Evolutionary conservation across 2,329 filamentous ascomycete species (phyloP).

Genomic region (Bertia moriformis): DNA sequence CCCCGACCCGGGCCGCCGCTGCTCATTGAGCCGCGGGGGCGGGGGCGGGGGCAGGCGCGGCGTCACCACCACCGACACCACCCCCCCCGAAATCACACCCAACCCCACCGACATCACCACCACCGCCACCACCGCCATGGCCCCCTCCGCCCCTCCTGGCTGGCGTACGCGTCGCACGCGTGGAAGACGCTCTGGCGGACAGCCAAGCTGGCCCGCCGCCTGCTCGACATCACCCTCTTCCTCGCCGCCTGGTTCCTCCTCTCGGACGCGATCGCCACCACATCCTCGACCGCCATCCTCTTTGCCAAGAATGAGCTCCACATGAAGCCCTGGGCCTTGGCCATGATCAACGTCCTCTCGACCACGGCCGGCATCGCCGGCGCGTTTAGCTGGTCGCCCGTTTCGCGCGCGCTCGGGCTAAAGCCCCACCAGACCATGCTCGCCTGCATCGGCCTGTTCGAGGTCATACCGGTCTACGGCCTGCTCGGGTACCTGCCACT

Average conservation of each 20-base stretch:
- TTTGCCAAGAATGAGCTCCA: constrained; percentile 87
- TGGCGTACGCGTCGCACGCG: constrained; percentile 64
- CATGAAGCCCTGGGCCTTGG: constrained; percentile 78
- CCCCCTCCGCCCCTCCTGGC: too few species aligned
- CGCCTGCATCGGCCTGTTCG: constrained; percentile 75
- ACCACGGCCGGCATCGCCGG: constrained; percentile 73
- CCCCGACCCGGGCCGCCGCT: constrained; percentile 79
- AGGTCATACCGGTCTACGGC: constrained; percentile 84
- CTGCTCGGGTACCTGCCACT: constrained; percentile 76
- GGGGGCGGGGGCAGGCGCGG: constrained; percentile 15
- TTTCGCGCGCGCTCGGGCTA: constrained; percentile 57
- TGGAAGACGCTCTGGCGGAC: constrained; percentile 81
- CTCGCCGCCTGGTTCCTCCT: constrained; percentile 86
- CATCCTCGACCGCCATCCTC: constrained; percentile 83
- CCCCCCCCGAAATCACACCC: not conserved
- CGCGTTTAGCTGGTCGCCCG: constrained; percentile 74
- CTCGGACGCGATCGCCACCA: constrained; percentile 85
- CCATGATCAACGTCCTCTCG: constrained; percentile 84
- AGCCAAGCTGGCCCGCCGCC: constrained; percentile 54
- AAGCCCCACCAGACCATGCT: constrained; percentile 78
- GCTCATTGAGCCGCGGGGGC: constrained; percentile 20
- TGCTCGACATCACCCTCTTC: constrained; percentile 64
- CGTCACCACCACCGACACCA: constrained; percentile 3
- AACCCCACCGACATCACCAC: constrained; percentile 7
- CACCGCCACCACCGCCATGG: constrained; percentile 15